A percentile compares a stretch with the other conserved stretches of the same genome.
phyloP scores from a whole-genome alignment of 371 early-diverging fungal species.

The Parasitella parasitica region DNA sequence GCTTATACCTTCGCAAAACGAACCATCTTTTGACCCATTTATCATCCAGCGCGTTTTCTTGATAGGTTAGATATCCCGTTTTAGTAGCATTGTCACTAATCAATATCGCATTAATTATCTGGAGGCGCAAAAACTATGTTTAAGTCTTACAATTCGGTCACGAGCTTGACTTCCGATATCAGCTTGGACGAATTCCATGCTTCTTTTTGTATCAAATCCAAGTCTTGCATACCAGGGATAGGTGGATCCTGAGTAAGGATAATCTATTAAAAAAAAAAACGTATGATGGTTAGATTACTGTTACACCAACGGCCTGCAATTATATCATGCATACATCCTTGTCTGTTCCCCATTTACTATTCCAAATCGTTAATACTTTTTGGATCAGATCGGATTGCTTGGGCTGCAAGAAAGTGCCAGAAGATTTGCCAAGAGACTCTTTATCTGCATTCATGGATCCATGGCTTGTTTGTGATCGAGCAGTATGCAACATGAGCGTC shows the following conservation, averaged over 20 bases:
- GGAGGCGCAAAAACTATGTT: too few species aligned
- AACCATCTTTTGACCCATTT: slow-evolving; percentile 80
- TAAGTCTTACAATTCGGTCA: slow-evolving; percentile 52
- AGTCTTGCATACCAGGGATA: slow-evolving; percentile 41
- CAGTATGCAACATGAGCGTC: slow-evolving; percentile 24
- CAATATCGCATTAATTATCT: too few species aligned
- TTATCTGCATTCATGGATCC: slow-evolving; percentile 12
- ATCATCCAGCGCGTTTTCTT: slow-evolving; percentile 60
- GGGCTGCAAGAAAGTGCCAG: background rate
- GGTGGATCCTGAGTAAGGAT: slow-evolving; percentile 52
- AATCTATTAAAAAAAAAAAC: slow-evolving; percentile 36
- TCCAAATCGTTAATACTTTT: slow-evolving; percentile 53
- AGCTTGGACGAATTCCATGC: slow-evolving; percentile 34
- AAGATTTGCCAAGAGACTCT: background rate
- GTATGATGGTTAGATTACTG: background rate
- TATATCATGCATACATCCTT: slow-evolving; percentile 47
- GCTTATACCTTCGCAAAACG: slow-evolving; percentile 73
- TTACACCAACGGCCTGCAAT: background rate
- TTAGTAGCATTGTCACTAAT: slow-evolving; percentile 58
- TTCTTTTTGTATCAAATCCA: slow-evolving; percentile 28
- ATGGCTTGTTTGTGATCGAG: slow-evolving; percentile 26
- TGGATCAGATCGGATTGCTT: slow-evolving; percentile 34
- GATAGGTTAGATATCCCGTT: slow-evolving; percentile 61
- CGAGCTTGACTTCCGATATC: slow-evolving; percentile 56
- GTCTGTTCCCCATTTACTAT: slow-evolving; percentile 36